Conservation (phyloP, 192 early-diverging fungal genomes). For the Piromyces finnis region DNA sequence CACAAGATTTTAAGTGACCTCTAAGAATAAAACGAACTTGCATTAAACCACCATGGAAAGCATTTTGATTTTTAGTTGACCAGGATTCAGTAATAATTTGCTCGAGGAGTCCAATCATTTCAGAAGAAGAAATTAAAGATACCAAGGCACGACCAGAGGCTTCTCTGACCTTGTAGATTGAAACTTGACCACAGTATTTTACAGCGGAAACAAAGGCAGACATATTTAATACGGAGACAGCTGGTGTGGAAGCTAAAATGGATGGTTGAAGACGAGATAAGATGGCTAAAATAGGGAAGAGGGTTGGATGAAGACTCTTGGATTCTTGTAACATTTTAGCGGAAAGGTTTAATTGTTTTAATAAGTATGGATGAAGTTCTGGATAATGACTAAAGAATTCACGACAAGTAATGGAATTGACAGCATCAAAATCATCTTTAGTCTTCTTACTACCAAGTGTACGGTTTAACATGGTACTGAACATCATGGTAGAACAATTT, state of each 20-base stretch:
- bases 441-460: slow-evolving; percentile 68
- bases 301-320: slow-evolving; percentile 54
- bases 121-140: slow-evolving; percentile 47
- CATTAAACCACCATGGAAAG: slow-evolving; percentile 53
- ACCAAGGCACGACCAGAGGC: slow-evolving; percentile 68
- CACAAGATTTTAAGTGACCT: slow-evolving; percentile 31
- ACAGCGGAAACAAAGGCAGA: slow-evolving; percentile 26
- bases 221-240: slow-evolving; percentile 11
- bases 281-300: slow-evolving; percentile 80
- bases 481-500: slow-evolving; percentile 86
- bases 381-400: slow-evolving; percentile 87
- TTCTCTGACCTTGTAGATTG: slow-evolving; percentile 58
- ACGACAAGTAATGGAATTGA: slow-evolving; percentile 62
- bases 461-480: slow-evolving; percentile 63
- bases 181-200: slow-evolving; percentile 25
- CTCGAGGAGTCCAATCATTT: slow-evolving; percentile 26
- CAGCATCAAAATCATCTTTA: slow-evolving; percentile 45
- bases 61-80: slow-evolving; percentile 34
- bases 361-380: slow-evolving; percentile 52
- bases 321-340: slow-evolving; percentile 33
- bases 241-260: slow-evolving; percentile 18
- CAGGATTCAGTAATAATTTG: slow-evolving; percentile 21
- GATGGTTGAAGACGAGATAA: slow-evolving; percentile 63
- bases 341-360: slow-evolving; percentile 51
- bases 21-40: slow-evolving; percentile 53